phyloP scores from a whole-genome alignment of 2,329 filamentous ascomycete genomes.

The Beauveria sp. region DNA sequence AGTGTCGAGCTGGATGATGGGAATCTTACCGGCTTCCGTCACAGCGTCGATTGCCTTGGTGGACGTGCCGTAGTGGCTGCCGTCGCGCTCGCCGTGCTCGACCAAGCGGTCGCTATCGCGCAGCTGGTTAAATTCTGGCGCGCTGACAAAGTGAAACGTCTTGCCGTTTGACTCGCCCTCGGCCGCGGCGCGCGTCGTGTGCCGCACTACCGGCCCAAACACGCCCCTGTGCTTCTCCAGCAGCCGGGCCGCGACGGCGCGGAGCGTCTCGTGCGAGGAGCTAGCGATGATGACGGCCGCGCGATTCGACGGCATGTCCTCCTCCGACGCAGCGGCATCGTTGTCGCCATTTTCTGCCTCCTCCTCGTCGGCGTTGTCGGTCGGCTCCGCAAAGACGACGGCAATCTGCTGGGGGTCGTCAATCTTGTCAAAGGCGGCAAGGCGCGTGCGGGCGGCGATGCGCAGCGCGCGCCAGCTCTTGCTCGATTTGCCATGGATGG shows the following conservation, averaged over 20 bases:
- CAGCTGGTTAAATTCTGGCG: conserved; percentile 48
- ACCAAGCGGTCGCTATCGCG: conserved; percentile 53
- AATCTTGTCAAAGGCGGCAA: conserved; percentile 78
- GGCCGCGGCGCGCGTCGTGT: conserved; percentile 44
- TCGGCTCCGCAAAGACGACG: conserved; percentile 44
- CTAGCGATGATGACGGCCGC: conserved; percentile 61
- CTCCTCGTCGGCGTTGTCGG: conserved; percentile 27
- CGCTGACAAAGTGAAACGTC: conserved; percentile 49
- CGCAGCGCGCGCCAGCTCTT: conserved; percentile 87
- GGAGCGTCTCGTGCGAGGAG: conserved; percentile 54
- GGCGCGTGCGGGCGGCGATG: conserved; percentile 64
- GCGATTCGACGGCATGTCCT: conserved; percentile 39
- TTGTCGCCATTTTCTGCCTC: conserved; percentile 27
- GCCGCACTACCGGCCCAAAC: conserved; percentile 51
- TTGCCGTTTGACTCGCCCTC: conserved; percentile 45
- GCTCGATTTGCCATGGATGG: conserved; percentile 69
- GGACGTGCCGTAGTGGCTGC: conserved; percentile 48
- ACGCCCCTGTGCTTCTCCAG: conserved; percentile 55
- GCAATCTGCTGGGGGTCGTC: conserved; percentile 67
- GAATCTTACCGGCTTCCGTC: conserved; percentile 49
- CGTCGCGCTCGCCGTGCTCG: conserved; percentile 45
- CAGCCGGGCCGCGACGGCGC: conserved; percentile 55
- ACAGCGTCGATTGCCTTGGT: conserved; percentile 44
- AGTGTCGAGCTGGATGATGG: conserved; percentile 44
- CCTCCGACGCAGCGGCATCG: conserved; percentile 25